Evolutionary conservation across 192 early-diverging fungal species (phyloP).

Genomic region (Entomortierella chlamydospora): DNA sequence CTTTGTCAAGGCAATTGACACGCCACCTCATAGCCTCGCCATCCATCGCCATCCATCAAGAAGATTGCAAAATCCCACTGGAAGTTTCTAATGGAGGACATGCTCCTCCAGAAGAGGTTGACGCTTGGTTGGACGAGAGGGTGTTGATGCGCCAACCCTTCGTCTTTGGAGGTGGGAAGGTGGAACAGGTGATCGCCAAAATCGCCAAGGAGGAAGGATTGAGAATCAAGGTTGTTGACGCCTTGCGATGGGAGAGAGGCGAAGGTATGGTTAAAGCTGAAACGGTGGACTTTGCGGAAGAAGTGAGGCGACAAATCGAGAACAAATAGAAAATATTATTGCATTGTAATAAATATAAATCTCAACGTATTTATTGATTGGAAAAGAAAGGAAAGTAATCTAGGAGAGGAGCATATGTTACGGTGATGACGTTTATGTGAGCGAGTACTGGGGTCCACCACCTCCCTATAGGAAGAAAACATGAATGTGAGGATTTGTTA

Average conservation of each 20-base stretch:
- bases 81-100: conserved; percentile 54
- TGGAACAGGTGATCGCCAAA: conserved; percentile 70
- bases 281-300: conserved; percentile 80
- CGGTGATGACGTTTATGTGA: conserved; percentile 20
- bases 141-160: conserved; percentile 80
- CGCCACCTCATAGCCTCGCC: conserved; percentile 90
- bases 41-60: conserved; percentile 68
- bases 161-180: conserved; percentile 81
- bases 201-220: conserved; percentile 59
- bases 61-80: conserved; percentile 50
- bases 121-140: conserved; percentile 60
- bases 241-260: conserved; percentile 83
- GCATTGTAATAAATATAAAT: not conserved
- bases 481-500: too few species aligned
- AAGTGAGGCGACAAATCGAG: conserved; percentile 67
- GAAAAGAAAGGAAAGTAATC: not conserved
- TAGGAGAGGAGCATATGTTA: not conserved
- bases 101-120: conserved; percentile 55
- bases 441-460: conserved; percentile 54
- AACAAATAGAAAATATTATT: conserved; percentile 22
- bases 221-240: conserved; percentile 72
- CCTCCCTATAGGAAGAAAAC: conserved; percentile 37
- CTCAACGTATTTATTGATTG: not conserved
- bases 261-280: conserved; percentile 86
- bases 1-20: conserved; percentile 78